Conservation (phyloP, 495 filamentous ascomycete genomes). For the Aspergillus ellipticus region DNA sequence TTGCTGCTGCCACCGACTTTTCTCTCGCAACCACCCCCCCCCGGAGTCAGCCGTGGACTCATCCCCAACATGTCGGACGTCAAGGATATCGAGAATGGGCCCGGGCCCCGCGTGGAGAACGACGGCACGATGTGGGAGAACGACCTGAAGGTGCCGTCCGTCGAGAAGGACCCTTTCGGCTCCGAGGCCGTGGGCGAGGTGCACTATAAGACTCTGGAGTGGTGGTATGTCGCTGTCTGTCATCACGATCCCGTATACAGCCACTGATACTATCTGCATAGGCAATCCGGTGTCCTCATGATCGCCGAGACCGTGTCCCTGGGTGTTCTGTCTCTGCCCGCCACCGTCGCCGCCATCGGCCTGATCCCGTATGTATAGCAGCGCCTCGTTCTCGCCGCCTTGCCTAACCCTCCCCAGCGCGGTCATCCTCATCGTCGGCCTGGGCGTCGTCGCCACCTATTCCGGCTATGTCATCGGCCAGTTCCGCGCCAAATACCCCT, state of each 20-base stretch:
- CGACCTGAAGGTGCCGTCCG: background rate
- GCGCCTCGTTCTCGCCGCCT: background rate
- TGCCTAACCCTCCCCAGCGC: background rate
- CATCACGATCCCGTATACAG: background rate
- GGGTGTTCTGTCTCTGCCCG: background rate
- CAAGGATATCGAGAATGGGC: background rate
- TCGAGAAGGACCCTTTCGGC: background rate
- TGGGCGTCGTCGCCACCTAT: constrained; percentile 47
- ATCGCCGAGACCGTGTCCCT: background rate
- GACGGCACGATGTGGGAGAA: background rate
- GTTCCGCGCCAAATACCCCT: constrained; percentile 31
- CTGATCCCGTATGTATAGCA: background rate
- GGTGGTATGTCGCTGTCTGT: background rate
- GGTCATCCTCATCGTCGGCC: background rate
- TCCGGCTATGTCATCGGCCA: constrained; percentile 33
- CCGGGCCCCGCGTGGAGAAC: background rate
- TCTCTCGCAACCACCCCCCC: background rate
- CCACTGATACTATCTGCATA: background rate
- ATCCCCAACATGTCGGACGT: background rate
- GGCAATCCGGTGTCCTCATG: constrained; percentile 1
- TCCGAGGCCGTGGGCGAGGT: background rate
- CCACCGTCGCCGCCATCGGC: background rate
- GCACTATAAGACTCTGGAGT: constrained; percentile 1
- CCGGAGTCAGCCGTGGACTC: background rate
- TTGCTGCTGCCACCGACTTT: too few species aligned